Conservation (phyloP, 495 filamentous ascomycete genomes). For the Penicillium robsamsonii region DNA sequence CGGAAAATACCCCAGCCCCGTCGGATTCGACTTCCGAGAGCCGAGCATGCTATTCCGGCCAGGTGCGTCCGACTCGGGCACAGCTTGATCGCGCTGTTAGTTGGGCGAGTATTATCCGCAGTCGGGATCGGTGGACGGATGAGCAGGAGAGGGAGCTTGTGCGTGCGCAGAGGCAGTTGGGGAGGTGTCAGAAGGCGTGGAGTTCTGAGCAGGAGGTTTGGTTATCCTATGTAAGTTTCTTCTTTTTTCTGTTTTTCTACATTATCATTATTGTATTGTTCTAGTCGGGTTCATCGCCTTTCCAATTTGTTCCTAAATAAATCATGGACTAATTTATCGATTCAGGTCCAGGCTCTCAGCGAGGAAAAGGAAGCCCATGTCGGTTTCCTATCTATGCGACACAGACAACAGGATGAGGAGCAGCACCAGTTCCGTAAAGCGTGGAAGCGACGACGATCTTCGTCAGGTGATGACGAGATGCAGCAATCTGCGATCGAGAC, state of each 20-base stretch:
- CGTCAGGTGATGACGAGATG: background rate
- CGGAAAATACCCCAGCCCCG: background rate
- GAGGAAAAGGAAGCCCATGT: conserved; percentile 43
- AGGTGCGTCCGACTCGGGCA: conserved; percentile 15
- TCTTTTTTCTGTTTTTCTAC: conserved; percentile 4
- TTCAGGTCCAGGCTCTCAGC: conserved; percentile 35
- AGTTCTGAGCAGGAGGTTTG: conserved; percentile 46
- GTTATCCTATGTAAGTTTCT: conserved; percentile 37
- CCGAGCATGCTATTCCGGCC: background rate
- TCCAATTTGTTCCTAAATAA: background rate
- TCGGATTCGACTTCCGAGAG: conserved; percentile 14
- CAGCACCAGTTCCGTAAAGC: conserved; percentile 41
- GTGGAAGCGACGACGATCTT: conserved; percentile 32
- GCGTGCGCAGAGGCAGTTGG: conserved; percentile 32
- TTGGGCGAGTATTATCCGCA: conserved; percentile 38
- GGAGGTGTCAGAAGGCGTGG: conserved; percentile 44
- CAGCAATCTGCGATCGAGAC: conserved; percentile 6
- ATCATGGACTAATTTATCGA: conserved; percentile 3
- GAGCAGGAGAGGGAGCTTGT: conserved; percentile 36
- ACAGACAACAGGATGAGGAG: conserved; percentile 40
- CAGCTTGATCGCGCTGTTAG: conserved; percentile 28
- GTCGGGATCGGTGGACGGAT: conserved; percentile 34
- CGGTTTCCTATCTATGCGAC: conserved; percentile 34
- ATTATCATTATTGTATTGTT: background rate
- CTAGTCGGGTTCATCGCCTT: background rate